Conservation (phyloP, 371 early-diverging fungal species). For the Entomophthora muscae region DNA sequence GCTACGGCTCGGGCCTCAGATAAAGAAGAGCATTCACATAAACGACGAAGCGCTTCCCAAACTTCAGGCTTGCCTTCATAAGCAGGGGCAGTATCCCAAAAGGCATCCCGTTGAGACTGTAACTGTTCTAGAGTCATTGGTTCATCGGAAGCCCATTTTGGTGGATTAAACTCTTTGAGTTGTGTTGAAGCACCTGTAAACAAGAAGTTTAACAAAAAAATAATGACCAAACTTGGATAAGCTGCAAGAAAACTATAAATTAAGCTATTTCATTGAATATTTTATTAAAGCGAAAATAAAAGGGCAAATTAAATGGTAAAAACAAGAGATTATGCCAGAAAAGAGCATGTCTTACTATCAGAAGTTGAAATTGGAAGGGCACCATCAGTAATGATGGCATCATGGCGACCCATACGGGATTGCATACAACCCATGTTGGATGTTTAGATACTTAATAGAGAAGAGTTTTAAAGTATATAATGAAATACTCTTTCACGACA, state of each 20-base stretch:
- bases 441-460: too few relatives aligned
- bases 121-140: slow-evolving; percentile 26
- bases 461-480: too few relatives aligned
- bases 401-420: not conserved
- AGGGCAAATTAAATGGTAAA: not conserved
- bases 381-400: not conserved
- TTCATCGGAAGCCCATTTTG: slow-evolving; percentile 21
- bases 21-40: slow-evolving; percentile 19
- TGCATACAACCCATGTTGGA: slow-evolving; percentile 6
- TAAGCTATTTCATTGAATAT: too few relatives aligned
- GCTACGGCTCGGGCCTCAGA: slow-evolving; percentile 36
- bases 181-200: not conserved
- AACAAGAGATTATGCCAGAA: not conserved
- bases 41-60: slow-evolving; percentile 47
- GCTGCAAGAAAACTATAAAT: not conserved
- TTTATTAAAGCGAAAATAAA: too few relatives aligned
- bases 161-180: not conserved
- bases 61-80: slow-evolving; percentile 42
- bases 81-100: slow-evolving; percentile 54
- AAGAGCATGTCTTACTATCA: not conserved
- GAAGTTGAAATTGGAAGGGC: not conserved
- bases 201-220: too few relatives aligned
- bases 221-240: too few relatives aligned
- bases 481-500: too few relatives aligned
- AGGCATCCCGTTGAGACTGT: slow-evolving; percentile 29